Evolutionary conservation across 306 rosid species (phyloP).

Genomic region (Crotalaria pallida): DNA sequence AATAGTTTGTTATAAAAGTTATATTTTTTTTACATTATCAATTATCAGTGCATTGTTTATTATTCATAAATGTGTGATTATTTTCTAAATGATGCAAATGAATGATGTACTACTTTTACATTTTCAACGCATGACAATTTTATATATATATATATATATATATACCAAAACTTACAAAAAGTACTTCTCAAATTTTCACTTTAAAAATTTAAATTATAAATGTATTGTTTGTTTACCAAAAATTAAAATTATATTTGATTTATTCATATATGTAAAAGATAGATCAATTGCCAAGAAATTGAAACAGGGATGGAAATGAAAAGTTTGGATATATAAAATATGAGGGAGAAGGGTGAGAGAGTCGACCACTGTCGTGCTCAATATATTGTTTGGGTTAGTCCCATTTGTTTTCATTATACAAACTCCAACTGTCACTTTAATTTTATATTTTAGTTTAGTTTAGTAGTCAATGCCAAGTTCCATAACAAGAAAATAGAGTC

Average conservation of each 20-base stretch:
- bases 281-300: neutral
- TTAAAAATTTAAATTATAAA: too few species aligned
- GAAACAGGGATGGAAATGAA: neutral
- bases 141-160: too few species aligned
- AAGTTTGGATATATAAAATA: constrained; percentile 5
- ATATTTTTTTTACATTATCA: too few species aligned
- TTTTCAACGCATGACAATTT: too few species aligned
- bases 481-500: constrained; percentile 21
- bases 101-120: too few species aligned
- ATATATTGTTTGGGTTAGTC: constrained; percentile 4
- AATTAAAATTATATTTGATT: neutral
- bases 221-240: too few species aligned
- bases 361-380: constrained; percentile 23
- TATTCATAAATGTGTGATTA: too few species aligned
- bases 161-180: constrained; percentile 19
- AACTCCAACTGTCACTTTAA: constrained; percentile 21
- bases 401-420: constrained; percentile 29
- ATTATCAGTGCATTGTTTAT: too few species aligned
- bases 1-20: too few species aligned
- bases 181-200: constrained; percentile 15
- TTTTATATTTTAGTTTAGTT: constrained; percentile 8
- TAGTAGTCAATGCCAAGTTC: constrained; percentile 32
- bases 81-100: too few species aligned
- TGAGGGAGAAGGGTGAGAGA: neutral
- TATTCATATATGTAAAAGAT: constrained; percentile 14